phyloP scores from a whole-genome alignment of 2,329 filamentous ascomycete genomes.

The Pseudocercospora crystallina region DNA sequence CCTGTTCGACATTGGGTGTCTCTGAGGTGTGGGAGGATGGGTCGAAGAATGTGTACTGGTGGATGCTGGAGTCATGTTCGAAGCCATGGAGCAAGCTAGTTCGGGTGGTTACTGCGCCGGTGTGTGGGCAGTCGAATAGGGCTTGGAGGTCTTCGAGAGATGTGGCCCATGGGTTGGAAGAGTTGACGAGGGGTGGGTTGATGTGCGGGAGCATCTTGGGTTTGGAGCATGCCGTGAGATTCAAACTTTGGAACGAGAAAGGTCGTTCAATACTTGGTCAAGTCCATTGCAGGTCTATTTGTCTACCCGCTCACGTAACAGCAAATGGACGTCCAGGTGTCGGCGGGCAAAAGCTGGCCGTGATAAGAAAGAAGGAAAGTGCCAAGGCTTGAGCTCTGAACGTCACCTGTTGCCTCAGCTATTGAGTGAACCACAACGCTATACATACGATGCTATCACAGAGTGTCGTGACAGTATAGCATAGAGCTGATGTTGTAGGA shows the following conservation, averaged over 20 bases:
- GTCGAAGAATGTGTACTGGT: slow-evolving; percentile 68
- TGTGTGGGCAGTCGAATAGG: slow-evolving; percentile 62
- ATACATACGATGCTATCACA: no score
- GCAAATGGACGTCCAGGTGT: not conserved
- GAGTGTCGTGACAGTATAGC: no score
- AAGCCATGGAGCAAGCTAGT: slow-evolving; percentile 68
- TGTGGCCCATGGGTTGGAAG: slow-evolving; percentile 74
- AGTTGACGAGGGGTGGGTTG: slow-evolving; percentile 69
- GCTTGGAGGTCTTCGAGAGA: slow-evolving; percentile 59
- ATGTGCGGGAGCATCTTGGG: slow-evolving; percentile 49
- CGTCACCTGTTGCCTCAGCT: no score
- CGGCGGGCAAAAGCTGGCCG: not conserved
- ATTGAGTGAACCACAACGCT: no score
- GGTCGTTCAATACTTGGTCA: not conserved
- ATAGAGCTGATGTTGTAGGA: no score
- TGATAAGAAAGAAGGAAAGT: not conserved
- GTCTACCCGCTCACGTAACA: not conserved
- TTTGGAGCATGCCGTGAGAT: slow-evolving; percentile 1
- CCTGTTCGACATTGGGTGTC: slow-evolving; percentile 18
- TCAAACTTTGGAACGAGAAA: not conserved
- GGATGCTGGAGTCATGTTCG: slow-evolving; percentile 56
- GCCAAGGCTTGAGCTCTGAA: not conserved
- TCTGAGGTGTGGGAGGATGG: slow-evolving; percentile 36
- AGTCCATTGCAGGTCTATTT: not conserved
- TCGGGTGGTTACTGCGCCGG: slow-evolving; percentile 72